phyloP scores from a whole-genome alignment of 495 filamentous ascomycete genomes.

The Penicillium cosmopolitanum region DNA sequence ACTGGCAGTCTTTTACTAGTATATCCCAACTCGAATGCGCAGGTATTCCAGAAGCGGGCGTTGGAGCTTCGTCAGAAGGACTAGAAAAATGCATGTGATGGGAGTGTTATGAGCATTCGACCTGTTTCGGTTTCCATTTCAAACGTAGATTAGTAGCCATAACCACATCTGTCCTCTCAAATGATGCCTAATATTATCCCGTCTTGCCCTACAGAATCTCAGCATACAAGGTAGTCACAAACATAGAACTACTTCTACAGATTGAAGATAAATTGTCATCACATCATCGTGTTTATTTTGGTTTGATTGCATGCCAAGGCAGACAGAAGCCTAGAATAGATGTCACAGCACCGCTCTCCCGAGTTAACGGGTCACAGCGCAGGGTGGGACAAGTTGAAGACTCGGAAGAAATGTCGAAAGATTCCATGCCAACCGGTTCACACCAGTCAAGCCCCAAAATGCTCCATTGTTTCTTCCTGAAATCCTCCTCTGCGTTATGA shows the following conservation, averaged over 20 bases:
- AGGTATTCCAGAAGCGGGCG: too few relatives aligned
- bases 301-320: slow-evolving; percentile 22
- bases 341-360: slow-evolving; percentile 27
- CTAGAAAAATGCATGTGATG: too few relatives aligned
- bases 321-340: slow-evolving; percentile 16
- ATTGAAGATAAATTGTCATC: slow-evolving; percentile 13
- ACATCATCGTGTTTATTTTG: slow-evolving; percentile 25
- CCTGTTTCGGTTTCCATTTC: too few relatives aligned
- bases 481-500: not conserved
- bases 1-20: too few relatives aligned
- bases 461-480: slow-evolving; percentile 3
- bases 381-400: not conserved
- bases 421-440: slow-evolving; percentile 8
- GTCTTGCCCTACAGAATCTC: too few relatives aligned
- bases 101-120: too few relatives aligned
- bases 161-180: too few relatives aligned
- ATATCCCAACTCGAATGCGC: too few relatives aligned
- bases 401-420: slow-evolving; percentile 6
- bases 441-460: slow-evolving; percentile 8
- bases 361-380: slow-evolving; percentile 34
- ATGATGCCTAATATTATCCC: too few relatives aligned
- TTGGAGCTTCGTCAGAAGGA: too few relatives aligned
- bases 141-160: too few relatives aligned
- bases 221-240: too few relatives aligned
- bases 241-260: not conserved